Conservation (phyloP, 2,329 filamentous ascomycete genomes). For the Colletotrichum sp. region DNA sequence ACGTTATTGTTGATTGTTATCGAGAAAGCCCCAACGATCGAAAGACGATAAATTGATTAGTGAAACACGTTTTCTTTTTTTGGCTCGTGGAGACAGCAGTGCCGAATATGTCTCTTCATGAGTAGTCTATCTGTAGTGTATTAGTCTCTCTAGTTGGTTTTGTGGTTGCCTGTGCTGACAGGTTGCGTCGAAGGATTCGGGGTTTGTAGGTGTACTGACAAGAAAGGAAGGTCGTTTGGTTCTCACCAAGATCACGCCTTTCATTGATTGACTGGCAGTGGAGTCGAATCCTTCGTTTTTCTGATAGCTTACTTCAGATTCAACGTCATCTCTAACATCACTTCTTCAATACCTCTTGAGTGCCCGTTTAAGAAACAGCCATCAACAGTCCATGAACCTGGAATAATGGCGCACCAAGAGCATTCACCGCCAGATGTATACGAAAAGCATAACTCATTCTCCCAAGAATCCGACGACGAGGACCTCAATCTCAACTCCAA, state of each 20-base stretch:
- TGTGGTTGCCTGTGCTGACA: too few species aligned
- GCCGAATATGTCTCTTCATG: too few species aligned
- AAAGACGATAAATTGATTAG: too few species aligned
- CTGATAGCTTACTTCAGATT: background rate
- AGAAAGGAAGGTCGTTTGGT: background rate
- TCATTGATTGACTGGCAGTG: background rate
- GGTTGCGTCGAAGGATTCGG: background rate
- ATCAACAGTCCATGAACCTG: fast-evolving
- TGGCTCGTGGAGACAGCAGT: too few species aligned
- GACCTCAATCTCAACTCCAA: fast-evolving
- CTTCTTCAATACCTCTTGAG: background rate
- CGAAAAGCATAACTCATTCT: fast-evolving
- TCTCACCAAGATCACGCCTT: background rate
- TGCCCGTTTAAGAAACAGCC: fast-evolving
- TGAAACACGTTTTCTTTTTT: too few species aligned
- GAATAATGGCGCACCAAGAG: background rate
- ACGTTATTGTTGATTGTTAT: too few species aligned
- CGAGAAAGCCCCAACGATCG: too few species aligned
- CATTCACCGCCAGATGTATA: background rate
- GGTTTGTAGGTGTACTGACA: background rate
- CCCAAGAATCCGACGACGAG: background rate
- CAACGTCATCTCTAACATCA: background rate
- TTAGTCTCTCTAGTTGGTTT: too few species aligned
- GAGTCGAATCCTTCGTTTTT: background rate
- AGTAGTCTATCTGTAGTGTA: too few species aligned